Base-by-base conservation (phyloP, 2,329 filamentous ascomycete genomes). In the Pyrenochaeta sp. region DNA sequence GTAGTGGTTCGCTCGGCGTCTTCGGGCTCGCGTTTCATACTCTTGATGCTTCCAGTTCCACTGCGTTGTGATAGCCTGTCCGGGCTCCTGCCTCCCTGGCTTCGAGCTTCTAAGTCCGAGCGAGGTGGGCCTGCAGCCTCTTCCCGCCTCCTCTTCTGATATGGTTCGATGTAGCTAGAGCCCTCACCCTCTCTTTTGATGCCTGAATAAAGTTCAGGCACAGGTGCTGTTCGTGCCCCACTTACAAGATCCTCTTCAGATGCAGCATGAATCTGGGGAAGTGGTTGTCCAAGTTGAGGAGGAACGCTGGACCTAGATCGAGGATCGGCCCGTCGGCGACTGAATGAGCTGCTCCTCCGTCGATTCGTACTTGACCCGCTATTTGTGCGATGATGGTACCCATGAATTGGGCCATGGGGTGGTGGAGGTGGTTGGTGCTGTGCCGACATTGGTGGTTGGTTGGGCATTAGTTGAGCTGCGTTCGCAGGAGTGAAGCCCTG, bases 401-500 rank as follows among this genome's bases (percentile, higher is more conserved):
- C 57, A 25, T 75, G 71, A 32, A 70, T 53, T 25, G 72, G 72
- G 8, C 62, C 69, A 46, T 69, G 71, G 5, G 66, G 62, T 1
- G 64, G 69, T 37, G 66, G 67, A 7, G 65, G 69, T 28, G 61
- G 62, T 44, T 70, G 72, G 42, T 72, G 68, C 44, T 70, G 72
- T 45, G 63, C 56, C 46, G 64, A 60, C 52, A 59, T 68, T 30
- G 56, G 60, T 7, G 65, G 58, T 45, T 69, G 69, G 46, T 67
- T 72, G 37, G 67, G 69, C 59, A 76, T 63, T 15, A 74, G 37
- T 67, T 79, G 68, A 62, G 74, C 68, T 58, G 78, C 73, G 58
- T 80, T 73, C 56, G 79, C 68, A 59, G 79, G 66, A 59, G 74
- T 77, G 56, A 77, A 76, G 74, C 67, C 70, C 48, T 74, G 75